Conservation (phyloP, 345 rosid genomes). For the Populus alba region DNA sequence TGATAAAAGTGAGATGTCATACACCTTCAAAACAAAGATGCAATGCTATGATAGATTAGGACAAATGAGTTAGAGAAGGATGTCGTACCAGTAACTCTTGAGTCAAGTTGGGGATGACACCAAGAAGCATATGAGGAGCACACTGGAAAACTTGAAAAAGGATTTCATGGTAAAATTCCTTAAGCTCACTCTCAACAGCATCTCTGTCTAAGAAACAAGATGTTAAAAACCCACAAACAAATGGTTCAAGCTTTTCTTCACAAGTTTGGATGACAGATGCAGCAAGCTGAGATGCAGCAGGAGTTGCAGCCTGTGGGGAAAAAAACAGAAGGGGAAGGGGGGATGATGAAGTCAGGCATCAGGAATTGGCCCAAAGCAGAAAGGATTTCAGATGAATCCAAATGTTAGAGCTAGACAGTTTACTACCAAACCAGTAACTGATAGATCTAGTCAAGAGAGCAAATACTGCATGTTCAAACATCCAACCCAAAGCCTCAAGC, state of each 20-base stretch:
- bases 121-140: constrained; percentile 74
- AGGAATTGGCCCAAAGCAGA: neutral
- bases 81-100: constrained; percentile 69
- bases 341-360: neutral
- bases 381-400: neutral
- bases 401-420: neutral
- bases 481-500: neutral
- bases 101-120: constrained; percentile 67
- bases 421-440: neutral
- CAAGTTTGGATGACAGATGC: constrained; percentile 70
- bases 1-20: neutral
- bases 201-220: constrained; percentile 76
- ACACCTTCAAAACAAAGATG: too few relatives aligned
- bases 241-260: constrained; percentile 64
- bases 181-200: constrained; percentile 56
- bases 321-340: constrained; percentile 3
- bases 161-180: constrained; percentile 79
- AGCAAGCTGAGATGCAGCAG: constrained; percentile 70
- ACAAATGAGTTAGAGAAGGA: neutral
- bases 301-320: constrained; percentile 43
- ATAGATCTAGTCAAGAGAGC: neutral
- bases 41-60: constrained; percentile 5
- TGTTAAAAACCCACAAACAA: constrained; percentile 62
- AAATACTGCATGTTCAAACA: neutral
- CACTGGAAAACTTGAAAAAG: constrained; percentile 58